Base-by-base conservation (phyloP, 768 basidiomycete genomes). In the Termitomyces sp. region DNA sequence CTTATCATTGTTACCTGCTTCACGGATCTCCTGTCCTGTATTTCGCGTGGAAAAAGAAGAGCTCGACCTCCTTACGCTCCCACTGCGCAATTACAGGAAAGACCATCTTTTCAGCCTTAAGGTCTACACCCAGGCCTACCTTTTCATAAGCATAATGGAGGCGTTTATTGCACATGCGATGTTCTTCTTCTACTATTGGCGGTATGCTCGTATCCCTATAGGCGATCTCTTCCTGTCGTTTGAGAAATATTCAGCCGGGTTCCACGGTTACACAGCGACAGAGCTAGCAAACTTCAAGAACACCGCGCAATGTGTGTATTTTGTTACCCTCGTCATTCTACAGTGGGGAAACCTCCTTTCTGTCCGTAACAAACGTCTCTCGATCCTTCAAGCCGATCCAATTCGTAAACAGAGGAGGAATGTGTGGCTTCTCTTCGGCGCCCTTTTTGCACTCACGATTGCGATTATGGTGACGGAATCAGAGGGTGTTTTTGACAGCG, bases 401-500 rank as follows among this genome's bases (percentile, higher is more conserved):
- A 33, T 33, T 14, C 35, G 13, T 36, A 72, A 14, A 75, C 76
- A 30, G 33, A 33, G 33, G 33, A 33, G 33, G 77, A 78, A 49
- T 78, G 76, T 0, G 66, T 71, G 24, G 73, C 76, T 4, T 20
- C 26, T 57, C 7, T 26, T 49, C 3, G 57, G 62, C 40, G 53
- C 48, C 5, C 4, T 63, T 30, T 69, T 70, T 2, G 24, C 67
- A 72, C 43, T 69, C 55, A 69, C 65, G 2, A 79, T 79, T 14
- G 71, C 70, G 18, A 63, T 81, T 35, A 72, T 81, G 55, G 76
- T 77, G 0, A 61, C 79, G 1, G 69, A 81, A 36, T 16, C 75
- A 79, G 54, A 28, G 44, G 0, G 76, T 80, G 24, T 81, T 81
- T 51, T 36, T 35, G 2, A 81, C 78, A 6, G 64, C 73, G 2